Evolutionary conservation across 345 rosid species (phyloP).

Genomic region (Anacardium occidentale): DNA sequence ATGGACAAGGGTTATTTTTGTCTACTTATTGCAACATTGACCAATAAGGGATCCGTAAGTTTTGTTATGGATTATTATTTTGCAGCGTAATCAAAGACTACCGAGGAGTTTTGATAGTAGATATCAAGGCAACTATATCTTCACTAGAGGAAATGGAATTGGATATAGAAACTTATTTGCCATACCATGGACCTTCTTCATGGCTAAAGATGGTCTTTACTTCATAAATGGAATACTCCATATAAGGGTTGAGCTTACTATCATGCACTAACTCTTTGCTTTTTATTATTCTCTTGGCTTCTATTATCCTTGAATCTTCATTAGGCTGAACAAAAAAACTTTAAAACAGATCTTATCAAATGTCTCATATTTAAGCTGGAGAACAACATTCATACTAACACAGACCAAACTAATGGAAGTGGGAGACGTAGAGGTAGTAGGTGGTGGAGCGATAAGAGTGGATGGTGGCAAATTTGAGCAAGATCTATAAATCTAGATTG

Average conservation of each 20-base stretch:
- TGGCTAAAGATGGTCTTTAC: slow-evolving; percentile 74
- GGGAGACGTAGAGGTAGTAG: too few species aligned
- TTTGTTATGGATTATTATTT: slow-evolving; percentile 95
- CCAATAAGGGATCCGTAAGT: slow-evolving; percentile 92
- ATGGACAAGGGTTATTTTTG: slow-evolving; percentile 96
- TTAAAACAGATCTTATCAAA: too few species aligned
- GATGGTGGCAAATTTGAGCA: too few species aligned
- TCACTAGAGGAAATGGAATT: slow-evolving; percentile 94
- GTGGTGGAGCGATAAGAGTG: too few species aligned
- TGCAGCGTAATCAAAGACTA: slow-evolving; percentile 83
- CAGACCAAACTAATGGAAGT: too few species aligned
- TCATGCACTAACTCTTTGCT: slow-evolving; percentile 50
- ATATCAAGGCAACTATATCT: slow-evolving; percentile 95
- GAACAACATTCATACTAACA: too few species aligned
- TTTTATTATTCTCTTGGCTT: not conserved
- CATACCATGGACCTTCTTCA: slow-evolving; percentile 74
- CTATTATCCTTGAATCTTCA: too few species aligned
- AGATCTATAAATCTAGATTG: too few species aligned
- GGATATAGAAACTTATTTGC: slow-evolving; percentile 93
- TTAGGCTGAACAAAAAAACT: too few species aligned
- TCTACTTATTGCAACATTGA: slow-evolving; percentile 99
- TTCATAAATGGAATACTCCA: slow-evolving; percentile 90
- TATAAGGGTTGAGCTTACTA: slow-evolving; percentile 94
- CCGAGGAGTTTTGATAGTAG: slow-evolving; percentile 73
- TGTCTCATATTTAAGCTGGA: too few species aligned